Percentiles rank a stretch among this genome's conserved stretches.
Conservation (phyloP, 179 eudicot genomes). For the Patellifolia procumbens region DNA sequence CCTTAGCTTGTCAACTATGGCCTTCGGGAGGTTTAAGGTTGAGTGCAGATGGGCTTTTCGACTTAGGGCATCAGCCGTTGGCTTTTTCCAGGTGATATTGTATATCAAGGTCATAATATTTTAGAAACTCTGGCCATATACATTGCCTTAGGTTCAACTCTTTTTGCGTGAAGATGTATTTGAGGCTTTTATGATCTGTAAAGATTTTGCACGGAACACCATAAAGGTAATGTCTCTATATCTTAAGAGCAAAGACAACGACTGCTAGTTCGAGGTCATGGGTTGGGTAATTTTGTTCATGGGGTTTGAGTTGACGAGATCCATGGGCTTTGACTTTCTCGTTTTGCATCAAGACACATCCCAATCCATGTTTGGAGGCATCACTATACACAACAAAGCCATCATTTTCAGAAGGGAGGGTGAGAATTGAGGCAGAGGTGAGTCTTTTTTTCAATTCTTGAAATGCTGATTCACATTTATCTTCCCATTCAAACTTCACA, state of each 20-base stretch:
- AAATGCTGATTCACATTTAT: neutral
- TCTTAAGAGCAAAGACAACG: no score
- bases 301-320: neutral
- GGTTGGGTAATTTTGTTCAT: no score
- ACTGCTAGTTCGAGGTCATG: no score
- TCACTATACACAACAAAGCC: neutral
- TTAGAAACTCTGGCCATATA: neutral
- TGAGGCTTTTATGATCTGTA: no score
- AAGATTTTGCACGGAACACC: no score
- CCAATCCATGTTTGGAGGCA: neutral
- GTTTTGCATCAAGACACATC: neutral
- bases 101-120: neutral
- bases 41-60: no score
- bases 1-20: no score
- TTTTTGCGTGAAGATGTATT: no score
- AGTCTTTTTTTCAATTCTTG: neutral
- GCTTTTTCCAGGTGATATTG: neutral
- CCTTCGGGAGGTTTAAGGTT: no score
- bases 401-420: neutral
- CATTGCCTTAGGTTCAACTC: no score
- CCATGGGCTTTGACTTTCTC: neutral
- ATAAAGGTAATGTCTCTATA: no score
- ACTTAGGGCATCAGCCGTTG: neutral
- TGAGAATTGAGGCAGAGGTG: neutral
- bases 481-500: neutral